Evolutionary conservation across 2,329 filamentous ascomycete species (phyloP).

Genomic region (Colletotrichum spaethianum): DNA sequence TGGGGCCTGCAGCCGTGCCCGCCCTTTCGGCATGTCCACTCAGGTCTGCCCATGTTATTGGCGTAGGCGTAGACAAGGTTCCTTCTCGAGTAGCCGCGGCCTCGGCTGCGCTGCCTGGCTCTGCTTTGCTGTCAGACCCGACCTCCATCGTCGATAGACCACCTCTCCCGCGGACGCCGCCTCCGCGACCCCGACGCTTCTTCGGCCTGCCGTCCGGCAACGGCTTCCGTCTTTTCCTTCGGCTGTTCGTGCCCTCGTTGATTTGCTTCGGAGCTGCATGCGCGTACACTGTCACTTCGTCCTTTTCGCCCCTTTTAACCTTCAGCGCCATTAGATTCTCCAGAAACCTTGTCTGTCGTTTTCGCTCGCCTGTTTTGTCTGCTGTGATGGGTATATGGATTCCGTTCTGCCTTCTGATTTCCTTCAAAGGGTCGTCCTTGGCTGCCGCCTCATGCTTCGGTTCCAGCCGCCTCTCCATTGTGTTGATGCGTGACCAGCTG

Average conservation of each 20-base stretch:
- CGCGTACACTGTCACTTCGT: conserved; percentile 75
- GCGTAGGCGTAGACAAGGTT: conserved; percentile 53
- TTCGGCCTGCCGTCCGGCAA: conserved; percentile 27
- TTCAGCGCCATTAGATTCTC: conserved; percentile 77
- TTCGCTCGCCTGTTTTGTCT: conserved; percentile 63
- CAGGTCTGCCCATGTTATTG: conserved; percentile 53
- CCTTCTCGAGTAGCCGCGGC: not conserved
- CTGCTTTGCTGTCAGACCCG: not conserved
- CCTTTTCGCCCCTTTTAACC: conserved; percentile 73
- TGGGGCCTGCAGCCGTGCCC: conserved; percentile 20
- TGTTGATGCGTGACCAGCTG: conserved; percentile 78
- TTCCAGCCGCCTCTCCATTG: conserved; percentile 73
- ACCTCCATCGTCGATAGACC: conserved; percentile 6
- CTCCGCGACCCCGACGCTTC: conserved; percentile 33
- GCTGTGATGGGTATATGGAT: conserved; percentile 62
- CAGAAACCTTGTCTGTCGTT: conserved; percentile 70
- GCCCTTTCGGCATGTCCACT: conserved; percentile 42
- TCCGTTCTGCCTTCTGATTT: conserved; percentile 58
- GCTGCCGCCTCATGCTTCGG: conserved; percentile 54
- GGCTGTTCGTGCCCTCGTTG: conserved; percentile 38
- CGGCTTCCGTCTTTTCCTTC: conserved; percentile 43
- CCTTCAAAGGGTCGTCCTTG: conserved; percentile 52
- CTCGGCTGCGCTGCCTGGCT: not conserved
- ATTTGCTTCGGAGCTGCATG: conserved; percentile 54
- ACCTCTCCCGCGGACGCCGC: conserved; percentile 27